phyloP scores from a whole-genome alignment of 2,329 filamentous ascomycete genomes.

The Amesomyces nigricolor region DNA sequence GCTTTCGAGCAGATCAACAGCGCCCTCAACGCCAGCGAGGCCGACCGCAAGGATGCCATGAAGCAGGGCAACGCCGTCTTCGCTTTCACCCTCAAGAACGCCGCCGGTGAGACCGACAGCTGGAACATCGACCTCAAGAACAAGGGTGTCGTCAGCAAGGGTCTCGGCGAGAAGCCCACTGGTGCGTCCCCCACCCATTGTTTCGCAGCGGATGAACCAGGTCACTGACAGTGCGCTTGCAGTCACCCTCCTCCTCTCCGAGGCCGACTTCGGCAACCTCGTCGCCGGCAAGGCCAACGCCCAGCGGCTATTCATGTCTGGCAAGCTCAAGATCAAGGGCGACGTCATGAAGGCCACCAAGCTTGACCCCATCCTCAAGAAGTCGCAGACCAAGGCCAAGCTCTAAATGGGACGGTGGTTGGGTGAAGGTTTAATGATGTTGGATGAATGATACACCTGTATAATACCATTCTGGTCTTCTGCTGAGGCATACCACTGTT shows the following conservation, averaged over 20 bases:
- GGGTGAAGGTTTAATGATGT: background rate
- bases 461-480: background rate
- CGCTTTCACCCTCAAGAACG: slow-evolving; percentile 89
- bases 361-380: slow-evolving; percentile 88
- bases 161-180: slow-evolving; percentile 72
- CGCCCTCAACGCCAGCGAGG: slow-evolving; percentile 61
- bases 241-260: slow-evolving; percentile 83
- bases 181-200: slow-evolving; percentile 48
- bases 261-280: slow-evolving; percentile 80
- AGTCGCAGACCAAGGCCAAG: slow-evolving; percentile 79
- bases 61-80: slow-evolving; percentile 85
- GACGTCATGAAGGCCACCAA: slow-evolving; percentile 99
- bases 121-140: slow-evolving; percentile 98
- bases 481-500: background rate
- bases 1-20: slow-evolving; percentile 85
- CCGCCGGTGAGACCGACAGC: slow-evolving; percentile 67
- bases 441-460: slow-evolving; percentile 9
- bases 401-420: slow-evolving; percentile 47
- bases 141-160: slow-evolving; percentile 74
- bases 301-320: slow-evolving; percentile 94
- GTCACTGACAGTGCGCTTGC: slow-evolving; percentile 1
- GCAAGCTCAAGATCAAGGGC: slow-evolving; percentile 96
- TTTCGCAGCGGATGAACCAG: background rate
- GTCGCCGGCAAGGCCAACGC: slow-evolving; percentile 86
- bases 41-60: slow-evolving; percentile 75